Conservation (phyloP, 2,329 filamentous ascomycete genomes). For the Verticillium dahliae region DNA sequence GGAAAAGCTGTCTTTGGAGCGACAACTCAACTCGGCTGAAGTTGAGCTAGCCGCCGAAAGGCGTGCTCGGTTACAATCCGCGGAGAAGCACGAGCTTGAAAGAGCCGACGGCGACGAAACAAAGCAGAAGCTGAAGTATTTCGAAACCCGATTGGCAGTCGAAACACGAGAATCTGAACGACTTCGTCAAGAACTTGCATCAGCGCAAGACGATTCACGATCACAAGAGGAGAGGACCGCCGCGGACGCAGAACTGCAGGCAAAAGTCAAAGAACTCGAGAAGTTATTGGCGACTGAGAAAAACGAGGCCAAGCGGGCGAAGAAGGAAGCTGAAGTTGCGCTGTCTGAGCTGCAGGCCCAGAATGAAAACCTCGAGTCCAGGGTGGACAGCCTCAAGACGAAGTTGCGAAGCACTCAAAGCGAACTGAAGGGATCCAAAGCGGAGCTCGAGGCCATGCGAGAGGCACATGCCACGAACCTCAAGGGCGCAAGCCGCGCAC, state of each 20-base stretch:
- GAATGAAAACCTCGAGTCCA: slow-evolving; percentile 61
- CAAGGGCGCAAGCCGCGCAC: background rate
- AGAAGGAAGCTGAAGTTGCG: slow-evolving; percentile 43
- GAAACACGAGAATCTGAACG: slow-evolving; percentile 16
- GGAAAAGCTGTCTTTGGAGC: slow-evolving; percentile 75
- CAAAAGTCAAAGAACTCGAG: slow-evolving; percentile 26
- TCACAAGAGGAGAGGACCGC: slow-evolving; percentile 27
- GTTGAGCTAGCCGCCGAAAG: slow-evolving; percentile 78
- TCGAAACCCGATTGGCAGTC: slow-evolving; percentile 26
- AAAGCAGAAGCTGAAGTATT: slow-evolving; percentile 25
- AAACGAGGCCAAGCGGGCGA: slow-evolving; percentile 38
- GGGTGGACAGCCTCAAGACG: slow-evolving; percentile 60
- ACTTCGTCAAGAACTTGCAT: background rate
- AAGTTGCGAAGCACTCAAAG: slow-evolving; percentile 66
- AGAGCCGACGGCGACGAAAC: slow-evolving; percentile 37
- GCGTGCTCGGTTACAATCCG: slow-evolving; percentile 14
- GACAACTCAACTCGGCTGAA: slow-evolving; percentile 69
- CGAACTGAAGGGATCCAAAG: slow-evolving; percentile 55
- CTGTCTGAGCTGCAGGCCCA: slow-evolving; percentile 55
- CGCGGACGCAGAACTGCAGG: slow-evolving; percentile 32
- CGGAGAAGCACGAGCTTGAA: slow-evolving; percentile 6
- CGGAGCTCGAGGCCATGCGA: slow-evolving; percentile 29
- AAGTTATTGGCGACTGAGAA: slow-evolving; percentile 30
- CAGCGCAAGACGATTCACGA: background rate
- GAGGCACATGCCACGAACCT: slow-evolving; percentile 11